A percentile compares a stretch with the other conserved stretches of the same genome.
Evolutionary conservation across 2,329 filamentous ascomycete species (phyloP).

Genomic region (Rhytidhysteron rufulum): DNA sequence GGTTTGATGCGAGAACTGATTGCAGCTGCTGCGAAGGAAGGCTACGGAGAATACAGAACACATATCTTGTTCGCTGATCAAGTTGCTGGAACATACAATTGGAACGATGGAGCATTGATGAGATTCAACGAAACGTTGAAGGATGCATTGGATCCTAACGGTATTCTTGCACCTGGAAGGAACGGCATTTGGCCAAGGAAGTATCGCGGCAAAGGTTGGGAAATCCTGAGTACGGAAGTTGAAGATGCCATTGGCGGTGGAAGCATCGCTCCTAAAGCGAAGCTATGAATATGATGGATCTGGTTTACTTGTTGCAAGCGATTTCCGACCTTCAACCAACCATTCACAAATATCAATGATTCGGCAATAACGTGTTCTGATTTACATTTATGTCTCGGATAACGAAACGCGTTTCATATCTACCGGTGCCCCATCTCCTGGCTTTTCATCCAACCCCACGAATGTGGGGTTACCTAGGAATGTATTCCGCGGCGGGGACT

Average conservation of each 20-base stretch:
- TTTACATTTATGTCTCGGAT: no score
- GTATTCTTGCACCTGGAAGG: conserved; percentile 46
- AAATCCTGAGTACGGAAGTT: conserved; percentile 1
- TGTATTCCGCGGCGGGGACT: no score
- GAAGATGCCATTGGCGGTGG: not conserved
- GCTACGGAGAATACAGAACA: conserved; percentile 47
- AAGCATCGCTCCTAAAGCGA: not conserved
- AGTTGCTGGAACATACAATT: conserved; percentile 43
- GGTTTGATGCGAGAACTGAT: conserved; percentile 38
- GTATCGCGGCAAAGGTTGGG: conserved; percentile 6
- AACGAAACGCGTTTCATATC: no score
- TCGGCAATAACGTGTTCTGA: no score
- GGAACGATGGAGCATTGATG: conserved; percentile 39
- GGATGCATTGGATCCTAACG: conserved; percentile 46
- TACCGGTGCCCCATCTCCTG: no score
- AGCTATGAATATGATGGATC: not conserved
- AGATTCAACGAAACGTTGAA: conserved; percentile 45
- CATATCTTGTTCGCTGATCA: conserved; percentile 46
- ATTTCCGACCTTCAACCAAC: no score
- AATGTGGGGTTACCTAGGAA: no score
- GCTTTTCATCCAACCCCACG: no score
- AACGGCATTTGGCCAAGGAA: conserved; percentile 44
- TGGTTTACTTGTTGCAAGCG: no score
- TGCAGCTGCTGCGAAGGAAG: conserved; percentile 37
- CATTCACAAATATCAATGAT: no score